Base-by-base conservation (phyloP, 2,329 filamentous ascomycete genomes). In the Orbilia javanica region DNA sequence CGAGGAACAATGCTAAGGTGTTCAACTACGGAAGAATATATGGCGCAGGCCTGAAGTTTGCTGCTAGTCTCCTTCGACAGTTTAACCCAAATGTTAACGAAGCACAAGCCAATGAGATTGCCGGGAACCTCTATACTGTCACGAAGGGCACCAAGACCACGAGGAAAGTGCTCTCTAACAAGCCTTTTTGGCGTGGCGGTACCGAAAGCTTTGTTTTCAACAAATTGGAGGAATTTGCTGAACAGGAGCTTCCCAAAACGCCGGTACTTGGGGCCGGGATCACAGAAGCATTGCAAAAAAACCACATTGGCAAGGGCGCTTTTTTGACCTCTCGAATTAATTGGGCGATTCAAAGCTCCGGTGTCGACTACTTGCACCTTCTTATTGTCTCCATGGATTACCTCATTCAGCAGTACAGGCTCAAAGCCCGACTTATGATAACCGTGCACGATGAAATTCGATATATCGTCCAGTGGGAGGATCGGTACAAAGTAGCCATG, bases 21-120 rank as follows among this genome's bases (percentile, higher is more conserved):
- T 99, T 99, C 87, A 99, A 99, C 84, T 99, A 99, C 82, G 96
- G 96, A 6, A 93, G 96, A 46, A 99, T 99, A 60, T 99, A 99
- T 82, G 96, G 96, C n/a, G 96, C 96, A 3, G 96, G 96, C 0
- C 86, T 98, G 63, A 97, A 94, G 81, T 99, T 99, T 83, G 96
- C 96, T 0, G 90, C 92, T 1, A 96, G 93, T 8, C 87, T 99
- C 1, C 88, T 99, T 1, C 90, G 94, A 6, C 96, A 98, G 82
- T 99, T 99, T 86, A 97, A 98, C 82, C 94, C 95, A 1, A 87
- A 85, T 20, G 86, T 99, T 36, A 91, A 91, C 0, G 96, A 98
- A 81, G 86, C 88, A 31, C 88, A 97, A 84, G 97, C 96, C 0
- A 86, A 88, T 22, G 87, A 89, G 22, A 93, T 91, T 22, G 94